phyloP scores from a whole-genome alignment of 2,329 filamentous ascomycete species.

The Sporothrix pseudoabietina region DNA sequence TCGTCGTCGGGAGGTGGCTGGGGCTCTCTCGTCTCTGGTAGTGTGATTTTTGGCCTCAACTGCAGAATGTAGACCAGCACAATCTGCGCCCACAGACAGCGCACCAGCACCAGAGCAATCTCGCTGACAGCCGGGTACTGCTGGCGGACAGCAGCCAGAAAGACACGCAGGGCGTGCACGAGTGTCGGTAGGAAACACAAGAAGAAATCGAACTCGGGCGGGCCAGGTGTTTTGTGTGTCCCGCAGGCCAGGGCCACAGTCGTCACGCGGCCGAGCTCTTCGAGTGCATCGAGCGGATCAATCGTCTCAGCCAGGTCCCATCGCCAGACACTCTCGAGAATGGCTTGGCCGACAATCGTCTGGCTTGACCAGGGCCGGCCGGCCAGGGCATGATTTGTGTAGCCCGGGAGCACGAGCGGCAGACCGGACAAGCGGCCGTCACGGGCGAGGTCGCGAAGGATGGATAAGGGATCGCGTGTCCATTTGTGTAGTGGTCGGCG shows the following conservation, averaged over 20 bases:
- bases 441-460: background rate
- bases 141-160: background rate
- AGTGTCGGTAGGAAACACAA: constrained; percentile 23
- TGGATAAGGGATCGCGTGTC: constrained; percentile 4
- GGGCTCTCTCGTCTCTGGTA: background rate
- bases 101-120: constrained; percentile 8
- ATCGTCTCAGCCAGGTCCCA: constrained; percentile 6
- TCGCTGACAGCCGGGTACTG: constrained; percentile 15
- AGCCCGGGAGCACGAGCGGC: constrained; percentile 8
- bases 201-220: constrained; percentile 26
- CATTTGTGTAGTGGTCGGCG: background rate
- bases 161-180: constrained; percentile 13
- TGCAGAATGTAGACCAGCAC: constrained; percentile 24
- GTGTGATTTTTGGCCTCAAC: constrained; percentile 14
- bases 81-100: constrained; percentile 24
- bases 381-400: background rate
- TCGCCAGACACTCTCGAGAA: constrained; percentile 4
- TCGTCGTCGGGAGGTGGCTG: background rate
- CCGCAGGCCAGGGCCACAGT: constrained; percentile 14
- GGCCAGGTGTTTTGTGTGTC: background rate
- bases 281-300: constrained; percentile 9
- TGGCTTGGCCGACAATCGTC: background rate
- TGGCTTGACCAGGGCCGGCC: background rate
- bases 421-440: constrained; percentile 10
- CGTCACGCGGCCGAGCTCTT: constrained; percentile 19